Conservation (phyloP, 345 rosid genomes). For the Populus davidiana region DNA sequence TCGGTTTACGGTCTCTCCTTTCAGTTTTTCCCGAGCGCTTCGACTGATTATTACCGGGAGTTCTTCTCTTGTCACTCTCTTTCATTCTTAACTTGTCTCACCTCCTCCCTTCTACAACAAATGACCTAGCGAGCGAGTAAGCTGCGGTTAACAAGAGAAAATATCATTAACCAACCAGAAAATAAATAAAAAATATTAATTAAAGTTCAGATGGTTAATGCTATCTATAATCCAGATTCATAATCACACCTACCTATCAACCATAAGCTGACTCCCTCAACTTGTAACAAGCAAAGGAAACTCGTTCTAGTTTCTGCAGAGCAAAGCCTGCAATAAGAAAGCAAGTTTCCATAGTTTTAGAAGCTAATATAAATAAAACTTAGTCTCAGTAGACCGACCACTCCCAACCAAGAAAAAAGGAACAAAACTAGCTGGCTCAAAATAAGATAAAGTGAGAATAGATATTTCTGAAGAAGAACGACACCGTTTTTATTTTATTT, state of each 20-base stretch:
- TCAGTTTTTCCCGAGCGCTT: conserved; percentile 52
- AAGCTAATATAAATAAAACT: not conserved
- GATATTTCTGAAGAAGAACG: not conserved
- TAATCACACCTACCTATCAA: conserved; percentile 9
- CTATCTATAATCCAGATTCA: not conserved
- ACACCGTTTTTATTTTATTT: too few species aligned
- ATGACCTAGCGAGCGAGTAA: not conserved
- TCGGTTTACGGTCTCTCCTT: conserved; percentile 46
- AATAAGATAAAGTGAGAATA: not conserved
- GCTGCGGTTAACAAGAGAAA: conserved; percentile 10
- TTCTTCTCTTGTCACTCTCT: conserved; percentile 56
- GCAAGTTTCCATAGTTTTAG: not conserved
- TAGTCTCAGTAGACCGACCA: too few species aligned
- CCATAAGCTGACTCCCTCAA: not conserved
- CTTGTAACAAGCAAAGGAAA: conserved; percentile 3
- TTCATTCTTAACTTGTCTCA: conserved; percentile 28
- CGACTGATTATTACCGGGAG: conserved; percentile 46
- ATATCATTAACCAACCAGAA: not conserved
- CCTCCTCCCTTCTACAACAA: conserved; percentile 19
- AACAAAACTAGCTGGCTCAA: not conserved
- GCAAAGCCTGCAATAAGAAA: conserved; percentile 12
- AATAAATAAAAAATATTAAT: not conserved
- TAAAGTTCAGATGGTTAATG: not conserved
- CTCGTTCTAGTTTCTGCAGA: not conserved
- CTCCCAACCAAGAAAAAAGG: too few species aligned